Conservation (phyloP, 2,329 filamentous ascomycete genomes). For the Rhynchosporium agropyri region DNA sequence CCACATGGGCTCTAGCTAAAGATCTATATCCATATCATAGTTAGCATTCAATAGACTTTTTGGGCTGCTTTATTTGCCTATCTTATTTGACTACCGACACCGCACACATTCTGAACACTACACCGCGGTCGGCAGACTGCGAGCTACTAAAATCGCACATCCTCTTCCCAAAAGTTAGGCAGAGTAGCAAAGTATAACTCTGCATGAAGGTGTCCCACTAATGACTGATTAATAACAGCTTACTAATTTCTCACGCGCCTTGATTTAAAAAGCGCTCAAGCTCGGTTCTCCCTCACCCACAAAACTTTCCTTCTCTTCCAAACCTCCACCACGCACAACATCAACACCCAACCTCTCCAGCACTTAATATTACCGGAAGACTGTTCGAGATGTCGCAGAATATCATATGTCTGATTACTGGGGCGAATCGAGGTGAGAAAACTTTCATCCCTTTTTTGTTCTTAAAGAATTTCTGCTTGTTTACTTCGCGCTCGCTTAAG, state of each 20-base stretch:
- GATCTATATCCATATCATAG: no score
- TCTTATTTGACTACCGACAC: no score
- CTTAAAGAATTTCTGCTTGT: not conserved
- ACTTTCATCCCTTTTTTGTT: constrained; percentile 30
- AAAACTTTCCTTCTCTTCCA: constrained; percentile 2
- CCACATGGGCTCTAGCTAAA: no score
- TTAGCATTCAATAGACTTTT: no score
- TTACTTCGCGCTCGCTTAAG: constrained; percentile 14
- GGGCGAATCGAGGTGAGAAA: constrained; percentile 36
- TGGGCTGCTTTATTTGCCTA: no score
- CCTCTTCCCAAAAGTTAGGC: no score
- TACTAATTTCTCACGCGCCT: not conserved
- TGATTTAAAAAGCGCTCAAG: not conserved
- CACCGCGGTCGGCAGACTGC: no score
- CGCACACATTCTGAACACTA: no score
- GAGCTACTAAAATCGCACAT: no score
- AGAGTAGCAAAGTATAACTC: no score
- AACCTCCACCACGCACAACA: constrained; percentile 17
- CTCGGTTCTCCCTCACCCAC: not conserved
- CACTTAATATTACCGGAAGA: constrained; percentile 3
- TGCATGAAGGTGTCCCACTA: no score
- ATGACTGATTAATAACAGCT: not conserved
- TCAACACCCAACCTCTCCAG: not conserved
- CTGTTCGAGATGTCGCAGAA: constrained; percentile 23
- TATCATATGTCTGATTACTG: constrained; percentile 37